These are phyloP conservation scores for Citrus australasica DNA, from an alignment of 345 rosid genomes.

Conservation along the genomic window DNA sequence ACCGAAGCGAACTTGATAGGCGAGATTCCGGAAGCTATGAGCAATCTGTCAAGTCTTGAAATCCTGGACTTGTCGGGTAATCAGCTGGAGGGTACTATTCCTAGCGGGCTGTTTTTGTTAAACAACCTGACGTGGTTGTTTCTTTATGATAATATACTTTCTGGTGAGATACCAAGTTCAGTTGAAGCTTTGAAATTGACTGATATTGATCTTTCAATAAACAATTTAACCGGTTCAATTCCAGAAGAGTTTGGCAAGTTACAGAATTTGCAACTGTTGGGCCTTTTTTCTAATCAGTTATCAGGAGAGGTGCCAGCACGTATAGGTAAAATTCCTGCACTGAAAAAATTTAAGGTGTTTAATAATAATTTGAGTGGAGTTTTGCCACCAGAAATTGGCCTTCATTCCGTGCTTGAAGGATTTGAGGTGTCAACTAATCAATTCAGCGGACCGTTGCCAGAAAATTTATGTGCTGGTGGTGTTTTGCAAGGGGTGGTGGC, in stretches of 20 bases:
- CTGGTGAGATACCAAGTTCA: slow-evolving; percentile 53
- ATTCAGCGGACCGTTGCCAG: slow-evolving; percentile 67
- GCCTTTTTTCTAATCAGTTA: slow-evolving; percentile 42
- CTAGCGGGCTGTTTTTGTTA: slow-evolving; percentile 39
- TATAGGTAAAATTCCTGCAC: slow-evolving; percentile 47
- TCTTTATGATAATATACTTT: slow-evolving; percentile 44
- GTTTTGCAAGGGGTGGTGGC: slow-evolving; percentile 61
- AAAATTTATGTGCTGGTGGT: slow-evolving; percentile 62
- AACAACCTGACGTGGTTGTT: slow-evolving; percentile 41
- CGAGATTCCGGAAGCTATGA: slow-evolving; percentile 48
- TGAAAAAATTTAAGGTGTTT: slow-evolving; percentile 41
- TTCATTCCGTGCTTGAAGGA: slow-evolving; percentile 48
- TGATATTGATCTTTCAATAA: slow-evolving; percentile 49
- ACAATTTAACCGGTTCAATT: slow-evolving; percentile 64
- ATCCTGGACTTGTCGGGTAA: slow-evolving; percentile 49
- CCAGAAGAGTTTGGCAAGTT: slow-evolving; percentile 59
- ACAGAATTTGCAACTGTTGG: slow-evolving; percentile 33
- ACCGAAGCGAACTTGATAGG: slow-evolving; percentile 50
- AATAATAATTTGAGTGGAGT: slow-evolving; percentile 58
- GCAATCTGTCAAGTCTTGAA: slow-evolving; percentile 43
- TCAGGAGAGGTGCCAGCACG: slow-evolving; percentile 58
- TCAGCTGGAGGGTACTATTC: slow-evolving; percentile 54
- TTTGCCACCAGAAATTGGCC: slow-evolving; percentile 68
- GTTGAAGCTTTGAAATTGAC: slow-evolving; percentile 40
- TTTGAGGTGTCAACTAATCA: slow-evolving; percentile 63